Conservation (phyloP, 495 filamentous ascomycete genomes). For the Acidomyces sp. region DNA sequence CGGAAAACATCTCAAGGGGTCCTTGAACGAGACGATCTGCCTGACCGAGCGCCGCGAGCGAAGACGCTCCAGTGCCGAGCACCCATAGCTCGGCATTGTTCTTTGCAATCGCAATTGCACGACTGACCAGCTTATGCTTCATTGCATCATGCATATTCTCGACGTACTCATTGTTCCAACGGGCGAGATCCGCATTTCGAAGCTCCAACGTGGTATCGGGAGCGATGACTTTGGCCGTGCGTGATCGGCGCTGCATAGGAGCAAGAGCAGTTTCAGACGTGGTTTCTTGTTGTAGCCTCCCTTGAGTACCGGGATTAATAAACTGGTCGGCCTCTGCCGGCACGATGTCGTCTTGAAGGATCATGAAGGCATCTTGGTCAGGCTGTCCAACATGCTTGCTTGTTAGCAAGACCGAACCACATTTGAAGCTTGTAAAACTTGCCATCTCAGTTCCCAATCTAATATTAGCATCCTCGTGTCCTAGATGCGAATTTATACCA, state of each 20-base stretch:
- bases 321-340: background rate
- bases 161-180: slow-evolving; percentile 29
- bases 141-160: slow-evolving; percentile 24
- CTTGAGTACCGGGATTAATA: background rate
- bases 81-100: slow-evolving; percentile 31
- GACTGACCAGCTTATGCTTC: slow-evolving; percentile 14
- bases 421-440: no score
- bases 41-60: background rate
- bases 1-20: slow-evolving; percentile 35
- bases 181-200: slow-evolving; percentile 25
- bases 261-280: slow-evolving; percentile 16
- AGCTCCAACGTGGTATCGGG: slow-evolving; percentile 25
- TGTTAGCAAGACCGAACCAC: background rate
- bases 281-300: slow-evolving; percentile 11
- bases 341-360: slow-evolving; percentile 11
- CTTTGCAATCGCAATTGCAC: slow-evolving; percentile 22
- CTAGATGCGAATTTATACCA: slow-evolving; percentile 2
- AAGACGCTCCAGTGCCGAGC: slow-evolving; percentile 12
- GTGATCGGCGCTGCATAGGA: slow-evolving; percentile 10
- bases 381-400: slow-evolving; percentile 5
- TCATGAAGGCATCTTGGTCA: slow-evolving; percentile 15
- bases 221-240: slow-evolving; percentile 15
- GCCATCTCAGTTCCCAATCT: no score
- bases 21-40: slow-evolving; percentile 5
- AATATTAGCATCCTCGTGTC: no score